A percentile compares a stretch with the other conserved stretches of the same genome.
Evolutionary conservation across 2,329 filamentous ascomycete genomes (phyloP).

Genomic region (Hypoxylon sp.): DNA sequence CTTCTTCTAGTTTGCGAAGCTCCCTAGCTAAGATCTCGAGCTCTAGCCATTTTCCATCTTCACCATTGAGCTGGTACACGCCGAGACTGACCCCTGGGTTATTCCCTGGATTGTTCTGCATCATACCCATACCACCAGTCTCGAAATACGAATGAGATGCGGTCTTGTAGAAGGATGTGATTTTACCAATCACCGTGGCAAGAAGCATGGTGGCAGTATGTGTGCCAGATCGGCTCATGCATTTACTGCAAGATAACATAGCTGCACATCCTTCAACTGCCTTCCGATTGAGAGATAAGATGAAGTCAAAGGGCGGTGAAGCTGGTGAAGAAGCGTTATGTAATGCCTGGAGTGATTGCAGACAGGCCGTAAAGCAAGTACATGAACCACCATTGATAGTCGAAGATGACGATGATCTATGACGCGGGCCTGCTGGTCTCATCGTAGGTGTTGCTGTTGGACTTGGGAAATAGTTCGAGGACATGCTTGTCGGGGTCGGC

Average conservation of each 20-base stretch:
- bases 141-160: conserved; percentile 60
- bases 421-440: conserved; percentile 51
- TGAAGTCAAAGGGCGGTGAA: conserved; percentile 61
- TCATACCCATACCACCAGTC: conserved; percentile 43
- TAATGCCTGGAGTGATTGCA: conserved; percentile 64
- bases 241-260: conserved; percentile 63
- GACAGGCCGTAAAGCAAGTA: conserved; percentile 63
- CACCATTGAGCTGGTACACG: conserved; percentile 62
- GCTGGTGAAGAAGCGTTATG: conserved; percentile 61
- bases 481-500: conserved; percentile 56
- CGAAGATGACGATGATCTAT: conserved; percentile 52
- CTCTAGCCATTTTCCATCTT: conserved; percentile 64
- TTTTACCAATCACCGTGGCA: conserved; percentile 65
- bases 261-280: conserved; percentile 65
- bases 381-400: conserved; percentile 56
- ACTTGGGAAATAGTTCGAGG: conserved; percentile 59
- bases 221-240: conserved; percentile 61
- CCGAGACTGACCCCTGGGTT: conserved; percentile 61
- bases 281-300: conserved; percentile 63
- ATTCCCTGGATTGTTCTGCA: conserved; percentile 36
- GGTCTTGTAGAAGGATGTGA: conserved; percentile 63
- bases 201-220: conserved; percentile 65
- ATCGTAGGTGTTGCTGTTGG: conserved; percentile 58
- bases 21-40: conserved; percentile 65
- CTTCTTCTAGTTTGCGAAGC: conserved; percentile 63